Evolutionary conservation across 495 filamentous ascomycete species (phyloP).

Genomic region (Penicillium flavigenum): DNA sequence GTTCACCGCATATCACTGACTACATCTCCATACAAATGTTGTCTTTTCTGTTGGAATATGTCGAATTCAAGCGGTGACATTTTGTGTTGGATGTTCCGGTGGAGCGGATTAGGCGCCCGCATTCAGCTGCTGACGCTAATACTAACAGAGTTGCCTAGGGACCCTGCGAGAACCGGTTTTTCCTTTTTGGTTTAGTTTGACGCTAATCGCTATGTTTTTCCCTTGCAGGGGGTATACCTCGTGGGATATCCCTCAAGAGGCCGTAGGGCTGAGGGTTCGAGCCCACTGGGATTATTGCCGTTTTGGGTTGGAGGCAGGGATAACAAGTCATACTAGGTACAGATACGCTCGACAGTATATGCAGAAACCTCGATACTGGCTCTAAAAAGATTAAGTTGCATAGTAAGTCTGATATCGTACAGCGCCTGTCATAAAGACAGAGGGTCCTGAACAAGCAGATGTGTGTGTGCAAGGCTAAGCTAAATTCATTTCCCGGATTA

Average conservation of each 20-base stretch:
- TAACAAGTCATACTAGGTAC: not conserved
- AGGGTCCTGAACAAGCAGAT: not conserved
- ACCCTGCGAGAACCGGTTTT: not conserved
- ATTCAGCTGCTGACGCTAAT: slow-evolving; percentile 33
- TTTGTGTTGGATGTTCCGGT: not conserved
- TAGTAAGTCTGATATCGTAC: slow-evolving; percentile 7
- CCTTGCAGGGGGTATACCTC: no score
- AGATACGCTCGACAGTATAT: not conserved
- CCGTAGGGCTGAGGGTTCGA: slow-evolving; percentile 2
- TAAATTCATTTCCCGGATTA: slow-evolving; percentile 7
- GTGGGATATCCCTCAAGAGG: not conserved
- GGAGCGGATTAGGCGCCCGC: slow-evolving; percentile 23
- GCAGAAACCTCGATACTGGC: not conserved
- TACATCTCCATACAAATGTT: not conserved
- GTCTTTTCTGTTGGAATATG: not conserved
- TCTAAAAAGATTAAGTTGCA: not conserved
- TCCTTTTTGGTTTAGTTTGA: not conserved
- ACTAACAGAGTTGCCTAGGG: not conserved
- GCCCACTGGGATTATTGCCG: not conserved
- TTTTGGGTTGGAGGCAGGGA: not conserved
- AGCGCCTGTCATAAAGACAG: not conserved
- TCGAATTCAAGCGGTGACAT: not conserved
- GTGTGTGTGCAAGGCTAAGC: slow-evolving; percentile 1
- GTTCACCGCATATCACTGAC: slow-evolving; percentile 1
- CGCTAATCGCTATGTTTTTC: no score